Percentiles rank a stretch among this genome's conserved stretches.
Conservation (phyloP, 23 red algal species). For the Gracilaria caudata region DNA sequence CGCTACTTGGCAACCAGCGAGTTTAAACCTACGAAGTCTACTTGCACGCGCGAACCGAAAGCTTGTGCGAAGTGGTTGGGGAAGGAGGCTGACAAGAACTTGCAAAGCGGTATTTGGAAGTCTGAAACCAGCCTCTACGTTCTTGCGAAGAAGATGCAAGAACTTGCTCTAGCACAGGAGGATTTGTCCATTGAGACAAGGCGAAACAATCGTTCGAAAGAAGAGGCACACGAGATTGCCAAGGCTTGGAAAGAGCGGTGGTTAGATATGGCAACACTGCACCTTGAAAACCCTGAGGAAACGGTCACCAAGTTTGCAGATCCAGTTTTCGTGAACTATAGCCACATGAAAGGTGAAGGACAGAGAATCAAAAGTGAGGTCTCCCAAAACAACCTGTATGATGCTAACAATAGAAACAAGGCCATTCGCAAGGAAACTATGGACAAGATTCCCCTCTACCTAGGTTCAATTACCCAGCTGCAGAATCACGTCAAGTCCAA, state of each 20-base stretch:
- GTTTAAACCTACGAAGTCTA: constrained; percentile 14
- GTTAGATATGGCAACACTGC: not conserved
- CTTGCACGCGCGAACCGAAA: constrained; percentile 5
- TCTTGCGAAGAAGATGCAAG: constrained; percentile 25
- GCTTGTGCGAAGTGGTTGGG: constrained; percentile 41
- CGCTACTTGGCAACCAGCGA: constrained; percentile 27
- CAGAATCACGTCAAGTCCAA: constrained; percentile 54
- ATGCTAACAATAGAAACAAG: constrained; percentile 37
- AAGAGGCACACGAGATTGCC: constrained; percentile 14
- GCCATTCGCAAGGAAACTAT: constrained; percentile 42
- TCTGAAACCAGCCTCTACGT: not conserved
- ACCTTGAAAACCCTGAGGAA: constrained; percentile 40
- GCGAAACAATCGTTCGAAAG: not conserved
- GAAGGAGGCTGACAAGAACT: constrained; percentile 29
- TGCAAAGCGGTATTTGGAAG: constrained; percentile 6
- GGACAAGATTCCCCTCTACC: constrained; percentile 17
- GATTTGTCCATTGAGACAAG: constrained; percentile 9
- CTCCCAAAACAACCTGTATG: constrained; percentile 36
- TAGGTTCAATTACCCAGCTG: constrained; percentile 34
- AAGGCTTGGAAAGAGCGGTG: constrained; percentile 29
- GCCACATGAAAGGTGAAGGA: constrained; percentile 12
- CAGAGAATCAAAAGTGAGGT: constrained; percentile 14
- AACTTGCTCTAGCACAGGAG: constrained; percentile 8
- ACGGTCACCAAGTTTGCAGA: constrained; percentile 34
- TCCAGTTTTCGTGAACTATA: constrained; percentile 37